Evolutionary conservation across 2,329 filamentous ascomycete species (phyloP).

Genomic region (Fusarium verrucosum): DNA sequence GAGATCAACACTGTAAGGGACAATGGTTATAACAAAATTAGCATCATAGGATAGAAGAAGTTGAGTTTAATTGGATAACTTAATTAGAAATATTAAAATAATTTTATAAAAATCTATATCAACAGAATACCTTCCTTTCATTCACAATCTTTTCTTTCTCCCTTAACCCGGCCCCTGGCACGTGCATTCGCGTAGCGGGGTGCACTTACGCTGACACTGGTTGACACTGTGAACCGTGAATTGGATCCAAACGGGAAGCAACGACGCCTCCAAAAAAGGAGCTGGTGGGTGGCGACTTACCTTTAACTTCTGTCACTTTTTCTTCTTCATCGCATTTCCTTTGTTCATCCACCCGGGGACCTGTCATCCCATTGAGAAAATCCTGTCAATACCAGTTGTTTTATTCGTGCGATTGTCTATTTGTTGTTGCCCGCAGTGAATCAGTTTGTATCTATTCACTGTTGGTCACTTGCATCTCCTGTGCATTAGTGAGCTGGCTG

Average conservation of each 20-base stretch:
- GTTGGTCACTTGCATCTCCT: conserved; percentile 15
- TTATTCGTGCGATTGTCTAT: conserved; percentile 5
- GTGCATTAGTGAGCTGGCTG: conserved; percentile 30
- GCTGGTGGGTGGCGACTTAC: conserved; percentile 44
- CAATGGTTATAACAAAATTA: not conserved
- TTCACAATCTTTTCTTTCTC: not conserved
- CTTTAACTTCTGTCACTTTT: conserved; percentile 18
- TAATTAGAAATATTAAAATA: not conserved
- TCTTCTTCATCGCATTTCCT: conserved; percentile 6
- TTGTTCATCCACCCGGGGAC: conserved; percentile 4
- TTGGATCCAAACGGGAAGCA: conserved; percentile 15
- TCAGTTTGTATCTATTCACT: conserved; percentile 8
- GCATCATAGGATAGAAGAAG: not conserved
- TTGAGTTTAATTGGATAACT: accelerated
- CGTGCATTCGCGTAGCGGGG: conserved; percentile 50
- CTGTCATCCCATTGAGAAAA: not conserved
- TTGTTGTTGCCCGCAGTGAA: conserved; percentile 16
- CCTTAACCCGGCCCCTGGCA: conserved; percentile 20
- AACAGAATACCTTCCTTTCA: not conserved
- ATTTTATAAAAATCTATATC: not conserved
- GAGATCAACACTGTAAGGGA: not conserved
- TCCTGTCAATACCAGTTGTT: not conserved
- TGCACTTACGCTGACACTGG: conserved; percentile 30
- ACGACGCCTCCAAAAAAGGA: conserved; percentile 37
- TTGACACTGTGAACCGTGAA: conserved; percentile 46